Evolutionary conservation across 495 filamentous ascomycete species (phyloP).

Genomic region (Glutinoglossum americanum): DNA sequence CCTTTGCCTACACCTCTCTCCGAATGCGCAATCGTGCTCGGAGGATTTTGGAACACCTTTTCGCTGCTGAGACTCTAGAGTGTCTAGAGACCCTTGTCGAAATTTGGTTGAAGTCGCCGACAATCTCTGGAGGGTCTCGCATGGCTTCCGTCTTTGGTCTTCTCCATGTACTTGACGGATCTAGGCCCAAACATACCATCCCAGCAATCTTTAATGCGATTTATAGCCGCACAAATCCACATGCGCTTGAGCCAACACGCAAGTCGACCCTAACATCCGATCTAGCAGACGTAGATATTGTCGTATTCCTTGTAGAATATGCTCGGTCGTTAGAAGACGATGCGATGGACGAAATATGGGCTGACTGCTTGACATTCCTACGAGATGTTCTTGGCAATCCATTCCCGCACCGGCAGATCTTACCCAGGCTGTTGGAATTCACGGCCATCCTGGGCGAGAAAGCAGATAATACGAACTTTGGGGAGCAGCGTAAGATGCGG

Average conservation of each 20-base stretch:
- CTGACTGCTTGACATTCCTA: slow-evolving; percentile 79
- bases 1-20: slow-evolving; percentile 72
- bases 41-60: slow-evolving; percentile 76
- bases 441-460: slow-evolving; percentile 78
- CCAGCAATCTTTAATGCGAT: slow-evolving; percentile 95
- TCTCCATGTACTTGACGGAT: slow-evolving; percentile 77
- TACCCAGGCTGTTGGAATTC: slow-evolving; percentile 75
- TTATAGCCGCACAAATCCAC: slow-evolving; percentile 77
- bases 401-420: slow-evolving; percentile 77
- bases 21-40: slow-evolving; percentile 77
- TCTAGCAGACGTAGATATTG: slow-evolving; percentile 59
- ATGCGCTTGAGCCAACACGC: slow-evolving; percentile 51
- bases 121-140: slow-evolving; percentile 9
- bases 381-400: slow-evolving; percentile 82
- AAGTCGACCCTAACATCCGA: slow-evolving; percentile 76
- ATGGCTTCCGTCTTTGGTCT: slow-evolving; percentile 47
- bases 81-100: slow-evolving; percentile 78
- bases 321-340: slow-evolving; percentile 82
- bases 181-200: slow-evolving; percentile 76
- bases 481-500: slow-evolving; percentile 85
- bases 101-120: slow-evolving; percentile 41
- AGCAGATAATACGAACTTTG: slow-evolving; percentile 92
- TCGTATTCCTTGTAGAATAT: slow-evolving; percentile 76
- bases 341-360: slow-evolving; percentile 98
- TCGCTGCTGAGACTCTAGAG: slow-evolving; percentile 83